Evolutionary conservation across 768 basidiomycete species (phyloP), one percentile per base, ranked within the genome.

Genomic region (Leucosporidium creatinivorum): DNA sequence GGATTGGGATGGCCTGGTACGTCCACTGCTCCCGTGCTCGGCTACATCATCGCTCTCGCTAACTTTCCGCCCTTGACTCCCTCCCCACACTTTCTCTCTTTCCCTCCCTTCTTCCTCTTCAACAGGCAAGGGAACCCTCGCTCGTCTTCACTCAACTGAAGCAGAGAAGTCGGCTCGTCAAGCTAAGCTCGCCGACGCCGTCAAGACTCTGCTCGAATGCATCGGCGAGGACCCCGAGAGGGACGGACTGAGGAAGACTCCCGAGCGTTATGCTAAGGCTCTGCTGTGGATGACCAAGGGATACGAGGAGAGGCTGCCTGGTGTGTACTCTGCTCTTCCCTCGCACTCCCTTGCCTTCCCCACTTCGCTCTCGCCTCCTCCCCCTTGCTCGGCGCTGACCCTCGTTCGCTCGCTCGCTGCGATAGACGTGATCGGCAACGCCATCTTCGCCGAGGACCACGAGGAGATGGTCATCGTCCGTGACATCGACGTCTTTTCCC

Each of bases 231-330:
- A 98, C 80, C 96, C 96, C 8, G 86, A 91, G 78, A 84, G 96
- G 47, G 94, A 98, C 77, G 96, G 96, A 23, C 82, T 99, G 26
- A 80, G 87, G 62, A 85, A 86, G 75, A 99, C 96, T 2, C 96
- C 96, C 30, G 90, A 93, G 73, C 84, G 96, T 49, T 99, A 96
- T 79, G 93, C 93, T 28, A 90, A 98, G 79, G 92, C 96, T 31
- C 81, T 99, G 62, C 85, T 99, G 83, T 98, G 92, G 92, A 96
- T 98, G 93, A 98, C 96, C 44, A 86, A 88, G 77, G 96, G 96
- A 15, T 99, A 99, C 79, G 96, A 98, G 78, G 93, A 98, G 77
- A 85, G 91, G 72, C 80, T 99, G 72, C 85, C 87, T 80, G 91
- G 93, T 92, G 63, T 61, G 77, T 26, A 28, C 48, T 28, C 55